phyloP scores from a whole-genome alignment of 108 stramenopile species.

The Cylindrotheca closterium region DNA sequence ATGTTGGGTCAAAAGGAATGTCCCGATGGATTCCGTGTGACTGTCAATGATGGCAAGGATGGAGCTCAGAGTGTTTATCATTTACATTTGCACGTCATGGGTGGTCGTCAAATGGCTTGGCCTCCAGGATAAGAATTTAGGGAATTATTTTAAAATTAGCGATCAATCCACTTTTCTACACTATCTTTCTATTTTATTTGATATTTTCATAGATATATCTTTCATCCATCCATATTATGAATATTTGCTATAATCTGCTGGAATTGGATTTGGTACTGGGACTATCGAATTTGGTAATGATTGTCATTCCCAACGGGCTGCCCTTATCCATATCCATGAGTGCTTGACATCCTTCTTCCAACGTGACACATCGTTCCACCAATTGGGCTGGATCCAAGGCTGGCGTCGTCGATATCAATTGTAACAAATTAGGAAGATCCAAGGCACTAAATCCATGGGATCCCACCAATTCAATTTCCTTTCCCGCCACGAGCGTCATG shows the following conservation, averaged over 20 bases:
- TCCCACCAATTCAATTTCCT: conserved; percentile 67
- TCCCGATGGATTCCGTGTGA: conserved; percentile 89
- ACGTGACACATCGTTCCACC: conserved; percentile 53
- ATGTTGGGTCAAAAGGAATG: conserved; percentile 84
- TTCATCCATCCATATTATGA: no score
- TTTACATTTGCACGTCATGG: conserved; percentile 90
- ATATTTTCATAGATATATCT: no score
- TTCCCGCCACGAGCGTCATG: conserved; percentile 73
- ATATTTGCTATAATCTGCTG: no score
- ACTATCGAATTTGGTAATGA: conserved; percentile 63
- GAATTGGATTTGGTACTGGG: no score
- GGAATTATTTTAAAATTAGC: no score
- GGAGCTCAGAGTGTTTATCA: conserved; percentile 95
- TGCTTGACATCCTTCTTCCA: conserved; percentile 64
- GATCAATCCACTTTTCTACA: no score
- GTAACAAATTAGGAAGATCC: conserved; percentile 50
- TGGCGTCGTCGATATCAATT: conserved; percentile 38
- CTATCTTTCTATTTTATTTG: no score
- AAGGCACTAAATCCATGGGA: conserved; percentile 74
- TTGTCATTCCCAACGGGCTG: conserved; percentile 71
- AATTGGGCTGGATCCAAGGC: conserved; percentile 49
- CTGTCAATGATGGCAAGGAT: conserved; percentile 92
- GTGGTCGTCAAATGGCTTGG: conserved; percentile 91
- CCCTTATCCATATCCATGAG: conserved; percentile 66
- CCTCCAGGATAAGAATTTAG: conserved; percentile 89